These are phyloP conservation scores for Peniophora sp. DNA, from an alignment of 1,284 basidiomycete species.

Conservation along the genomic window DNA sequence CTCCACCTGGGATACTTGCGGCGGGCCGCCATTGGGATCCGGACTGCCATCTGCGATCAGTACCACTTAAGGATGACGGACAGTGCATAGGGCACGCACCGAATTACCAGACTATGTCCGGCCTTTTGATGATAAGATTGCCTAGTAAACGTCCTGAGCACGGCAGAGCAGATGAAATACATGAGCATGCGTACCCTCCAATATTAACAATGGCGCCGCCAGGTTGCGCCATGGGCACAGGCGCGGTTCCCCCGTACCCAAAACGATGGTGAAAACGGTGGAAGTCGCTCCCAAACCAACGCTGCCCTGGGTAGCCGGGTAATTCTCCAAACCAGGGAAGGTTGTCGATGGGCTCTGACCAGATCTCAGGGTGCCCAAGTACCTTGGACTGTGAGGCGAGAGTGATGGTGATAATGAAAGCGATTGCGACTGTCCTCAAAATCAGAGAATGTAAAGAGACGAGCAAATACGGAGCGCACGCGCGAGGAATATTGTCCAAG, in stretches of 20 bases:
- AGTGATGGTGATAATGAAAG: constrained; percentile 33
- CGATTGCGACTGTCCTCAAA: constrained; percentile 29
- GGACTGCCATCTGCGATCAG: too few species aligned
- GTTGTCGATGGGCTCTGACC: constrained; percentile 40
- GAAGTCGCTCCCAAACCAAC: constrained; percentile 1
- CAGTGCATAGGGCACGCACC: too few species aligned
- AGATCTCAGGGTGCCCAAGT: constrained; percentile 35
- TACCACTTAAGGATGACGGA: too few species aligned
- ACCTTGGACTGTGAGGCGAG: constrained; percentile 35
- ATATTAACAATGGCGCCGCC: constrained; percentile 2
- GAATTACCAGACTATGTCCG: constrained; percentile 64
- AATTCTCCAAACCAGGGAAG: constrained; percentile 46
- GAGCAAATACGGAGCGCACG: constrained; percentile 42
- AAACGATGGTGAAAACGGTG: constrained; percentile 9
- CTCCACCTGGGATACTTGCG: constrained; percentile 57
- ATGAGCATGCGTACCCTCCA: constrained; percentile 8
- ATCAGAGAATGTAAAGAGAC: constrained; percentile 23
- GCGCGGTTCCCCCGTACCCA: constrained; percentile 12
- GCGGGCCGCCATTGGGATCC: constrained; percentile 47
- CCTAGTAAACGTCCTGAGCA: too few species aligned
- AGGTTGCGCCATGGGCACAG: constrained; percentile 10
- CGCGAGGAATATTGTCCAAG: constrained; percentile 62
- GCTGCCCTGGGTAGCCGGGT: constrained; percentile 28
- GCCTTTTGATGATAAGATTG: constrained; percentile 39
- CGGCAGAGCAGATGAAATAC: too few species aligned